These are phyloP conservation scores for Marsdenia floribunda DNA, from an alignment of 257 asterid species.

Conservation along the genomic window DNA sequence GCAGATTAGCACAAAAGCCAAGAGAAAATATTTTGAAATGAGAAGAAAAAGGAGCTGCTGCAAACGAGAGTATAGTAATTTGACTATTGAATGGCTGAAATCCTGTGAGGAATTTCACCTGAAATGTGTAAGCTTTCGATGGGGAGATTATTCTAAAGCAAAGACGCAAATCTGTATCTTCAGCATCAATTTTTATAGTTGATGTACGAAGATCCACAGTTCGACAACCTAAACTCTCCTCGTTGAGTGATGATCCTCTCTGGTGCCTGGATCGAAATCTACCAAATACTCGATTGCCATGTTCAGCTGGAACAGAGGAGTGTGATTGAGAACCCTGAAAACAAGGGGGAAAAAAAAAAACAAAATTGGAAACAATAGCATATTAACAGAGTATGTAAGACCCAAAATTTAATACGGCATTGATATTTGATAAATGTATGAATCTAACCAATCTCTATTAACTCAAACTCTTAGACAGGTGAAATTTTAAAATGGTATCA, in stretches of 20 bases:
- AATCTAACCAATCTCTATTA: too few relatives aligned
- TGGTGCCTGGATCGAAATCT: constrained; percentile 78
- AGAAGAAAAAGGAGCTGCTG: background rate
- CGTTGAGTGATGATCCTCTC: constrained; percentile 48
- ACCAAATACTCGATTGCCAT: constrained; percentile 68
- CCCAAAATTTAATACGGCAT: background rate
- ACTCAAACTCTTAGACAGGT: too few relatives aligned
- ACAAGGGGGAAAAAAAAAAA: constrained; percentile 8
- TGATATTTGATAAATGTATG: too few relatives aligned
- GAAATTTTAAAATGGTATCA: too few relatives aligned
- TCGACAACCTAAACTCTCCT: constrained; percentile 64
- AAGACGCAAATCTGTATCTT: constrained; percentile 83
- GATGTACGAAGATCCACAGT: constrained; percentile 88
- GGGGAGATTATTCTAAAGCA: constrained; percentile 98
- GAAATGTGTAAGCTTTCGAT: constrained; percentile 70
- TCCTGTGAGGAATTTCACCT: constrained; percentile 39
- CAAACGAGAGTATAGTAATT: background rate
- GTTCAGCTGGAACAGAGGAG: constrained; percentile 46
- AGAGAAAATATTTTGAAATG: background rate
- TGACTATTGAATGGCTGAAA: background rate
- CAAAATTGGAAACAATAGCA: background rate
- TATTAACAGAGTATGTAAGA: background rate
- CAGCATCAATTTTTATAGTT: constrained; percentile 87
- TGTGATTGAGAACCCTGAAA: constrained; percentile 68
- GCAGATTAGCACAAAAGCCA: background rate